A percentile compares a stretch with the other conserved stretches of the same genome.
phyloP scores from a whole-genome alignment of 768 basidiomycete species.

The Tylopilus sp. region DNA sequence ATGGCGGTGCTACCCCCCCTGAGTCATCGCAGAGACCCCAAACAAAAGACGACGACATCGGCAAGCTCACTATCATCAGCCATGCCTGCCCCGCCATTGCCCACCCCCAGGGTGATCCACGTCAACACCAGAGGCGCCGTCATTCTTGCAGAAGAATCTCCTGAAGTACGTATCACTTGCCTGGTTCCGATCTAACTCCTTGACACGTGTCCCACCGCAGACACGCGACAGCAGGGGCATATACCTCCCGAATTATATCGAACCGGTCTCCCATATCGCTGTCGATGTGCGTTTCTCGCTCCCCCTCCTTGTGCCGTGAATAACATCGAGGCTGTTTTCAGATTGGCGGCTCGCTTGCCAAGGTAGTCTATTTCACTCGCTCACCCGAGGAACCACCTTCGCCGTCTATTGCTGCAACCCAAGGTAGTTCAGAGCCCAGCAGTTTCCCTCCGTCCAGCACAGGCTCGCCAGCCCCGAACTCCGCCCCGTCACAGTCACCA shows the following conservation, averaged over 20 bases:
- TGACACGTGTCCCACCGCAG: constrained; percentile 37
- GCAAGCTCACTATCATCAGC: constrained; percentile 12
- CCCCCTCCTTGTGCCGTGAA: background rate
- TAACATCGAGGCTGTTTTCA: constrained; percentile 29
- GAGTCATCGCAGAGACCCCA: constrained; percentile 11
- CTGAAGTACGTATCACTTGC: constrained; percentile 59
- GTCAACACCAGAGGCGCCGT: constrained; percentile 94
- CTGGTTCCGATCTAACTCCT: constrained; percentile 5
- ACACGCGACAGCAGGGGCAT: constrained; percentile 94
- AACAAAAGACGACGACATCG: constrained; percentile 12
- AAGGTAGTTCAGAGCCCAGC: constrained; percentile 49
- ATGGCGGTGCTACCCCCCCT: constrained; percentile 11
- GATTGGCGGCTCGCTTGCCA: constrained; percentile 97
- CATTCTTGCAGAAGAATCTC: constrained; percentile 91
- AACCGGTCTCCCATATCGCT: constrained; percentile 95
- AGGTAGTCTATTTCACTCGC: constrained; percentile 97
- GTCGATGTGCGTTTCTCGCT: constrained; percentile 72
- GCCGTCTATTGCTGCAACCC: constrained; percentile 62
- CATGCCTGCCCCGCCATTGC: constrained; percentile 62
- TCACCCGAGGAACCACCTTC: constrained; percentile 83
- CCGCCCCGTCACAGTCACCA: constrained; percentile 17
- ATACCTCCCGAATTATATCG: constrained; percentile 96
- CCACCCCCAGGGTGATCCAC: constrained; percentile 82
- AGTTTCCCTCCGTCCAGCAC: constrained; percentile 38
- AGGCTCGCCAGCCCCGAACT: constrained; percentile 21